These are phyloP conservation scores for Phytophthora melonis DNA, from an alignment of 352 stramenopile genomes.

Conservation along the genomic window DNA sequence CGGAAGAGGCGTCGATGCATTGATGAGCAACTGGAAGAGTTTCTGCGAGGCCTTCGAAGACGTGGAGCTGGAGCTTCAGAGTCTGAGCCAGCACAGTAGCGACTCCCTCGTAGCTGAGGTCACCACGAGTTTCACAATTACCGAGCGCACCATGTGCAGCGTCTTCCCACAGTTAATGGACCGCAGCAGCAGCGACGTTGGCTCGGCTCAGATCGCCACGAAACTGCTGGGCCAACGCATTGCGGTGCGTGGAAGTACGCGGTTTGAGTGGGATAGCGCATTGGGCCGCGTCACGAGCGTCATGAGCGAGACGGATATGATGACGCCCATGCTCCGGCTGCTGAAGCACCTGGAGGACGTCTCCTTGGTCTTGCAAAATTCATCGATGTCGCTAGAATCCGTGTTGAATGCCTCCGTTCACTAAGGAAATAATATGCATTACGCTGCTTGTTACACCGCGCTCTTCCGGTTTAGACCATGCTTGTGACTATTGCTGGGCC, in stretches of 20 bases:
- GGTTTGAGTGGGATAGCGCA: neutral
- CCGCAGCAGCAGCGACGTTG: neutral
- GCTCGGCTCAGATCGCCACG: neutral
- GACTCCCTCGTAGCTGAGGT: neutral
- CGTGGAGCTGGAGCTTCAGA: neutral
- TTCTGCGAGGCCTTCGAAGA: neutral
- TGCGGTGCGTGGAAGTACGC: neutral
- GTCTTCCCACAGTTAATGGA: neutral
- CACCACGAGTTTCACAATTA: neutral
- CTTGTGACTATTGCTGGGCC: too few species aligned
- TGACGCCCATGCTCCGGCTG: neutral
- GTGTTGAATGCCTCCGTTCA: too few species aligned
- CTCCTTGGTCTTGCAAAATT: slow-evolving; percentile 7
- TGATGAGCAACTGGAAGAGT: neutral
- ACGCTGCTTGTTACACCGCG: too few species aligned
- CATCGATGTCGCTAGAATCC: too few species aligned
- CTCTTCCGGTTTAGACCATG: too few species aligned
- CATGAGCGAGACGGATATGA: neutral
- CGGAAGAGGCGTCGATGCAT: neutral
- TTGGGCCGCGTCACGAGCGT: neutral
- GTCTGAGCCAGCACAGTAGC: neutral
- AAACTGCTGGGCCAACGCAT: neutral
- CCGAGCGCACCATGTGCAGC: neutral
- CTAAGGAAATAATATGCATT: too few species aligned
- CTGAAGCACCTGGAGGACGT: neutral